Conservation (phyloP, 2,329 filamentous ascomycete species). For the Arthrobotrys iridis region DNA sequence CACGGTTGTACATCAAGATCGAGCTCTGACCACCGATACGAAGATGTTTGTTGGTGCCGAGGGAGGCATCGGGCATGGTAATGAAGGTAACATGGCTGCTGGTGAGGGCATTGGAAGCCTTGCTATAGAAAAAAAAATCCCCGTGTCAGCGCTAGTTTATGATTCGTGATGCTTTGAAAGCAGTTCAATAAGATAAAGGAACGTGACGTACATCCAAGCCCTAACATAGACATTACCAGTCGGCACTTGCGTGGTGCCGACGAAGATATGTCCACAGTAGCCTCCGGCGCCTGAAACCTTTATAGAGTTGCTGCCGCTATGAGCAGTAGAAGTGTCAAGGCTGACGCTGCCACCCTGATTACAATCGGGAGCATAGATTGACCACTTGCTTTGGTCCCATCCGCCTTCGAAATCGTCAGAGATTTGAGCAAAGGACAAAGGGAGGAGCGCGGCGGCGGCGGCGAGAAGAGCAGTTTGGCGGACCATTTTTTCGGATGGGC, state of each 20-base stretch:
- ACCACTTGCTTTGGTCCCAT: conserved; percentile 69
- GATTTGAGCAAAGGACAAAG: conserved; percentile 67
- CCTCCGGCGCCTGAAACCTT: conserved; percentile 67
- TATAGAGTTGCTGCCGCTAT: conserved; percentile 69
- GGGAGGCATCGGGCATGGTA: conserved; percentile 70
- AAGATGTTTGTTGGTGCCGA: conserved; percentile 69
- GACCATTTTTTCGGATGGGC: conserved; percentile 62
- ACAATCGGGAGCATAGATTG: conserved; percentile 70
- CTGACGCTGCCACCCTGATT: conserved; percentile 69
- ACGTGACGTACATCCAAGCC: conserved; percentile 67
- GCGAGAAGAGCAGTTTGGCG: conserved; percentile 63
- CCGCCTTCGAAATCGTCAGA: conserved; percentile 69
- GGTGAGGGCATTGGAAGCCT: conserved; percentile 69
- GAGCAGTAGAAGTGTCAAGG: conserved; percentile 69
- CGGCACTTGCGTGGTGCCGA: conserved; percentile 69
- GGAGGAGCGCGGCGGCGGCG: conserved; percentile 62
- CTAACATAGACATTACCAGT: conserved; percentile 70
- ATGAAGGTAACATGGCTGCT: conserved; percentile 72
- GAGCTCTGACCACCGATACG: conserved; percentile 71
- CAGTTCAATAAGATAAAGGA: neutral
- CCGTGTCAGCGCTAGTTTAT: conserved; percentile 55
- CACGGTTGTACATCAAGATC: conserved; percentile 73
- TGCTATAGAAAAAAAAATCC: conserved; percentile 61
- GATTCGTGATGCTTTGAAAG: conserved; percentile 4
- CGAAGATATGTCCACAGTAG: conserved; percentile 71